Base-by-base conservation (phyloP, 2,329 filamentous ascomycete species). In the Fusarium ramigenum region DNA sequence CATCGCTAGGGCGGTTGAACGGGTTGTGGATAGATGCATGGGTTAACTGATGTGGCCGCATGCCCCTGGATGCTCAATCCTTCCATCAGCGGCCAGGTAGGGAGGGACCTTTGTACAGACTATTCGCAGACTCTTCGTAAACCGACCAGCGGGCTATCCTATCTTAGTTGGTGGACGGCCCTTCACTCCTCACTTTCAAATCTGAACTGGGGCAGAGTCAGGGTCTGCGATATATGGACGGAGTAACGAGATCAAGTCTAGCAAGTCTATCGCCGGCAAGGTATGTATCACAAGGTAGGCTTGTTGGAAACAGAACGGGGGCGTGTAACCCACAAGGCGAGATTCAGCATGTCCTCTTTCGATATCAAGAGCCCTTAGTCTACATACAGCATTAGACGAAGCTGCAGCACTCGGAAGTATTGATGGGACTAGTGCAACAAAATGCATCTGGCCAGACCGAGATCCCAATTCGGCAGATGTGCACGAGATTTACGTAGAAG, bases 381-480 rank as follows among this genome's bases (percentile, higher is more conserved):
- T 30, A n/a, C n/a, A n/a, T n/a, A 36, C 34, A 18, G 34, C 34
- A 36, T 36, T n/a, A 43, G 46, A 54, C 40, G 66, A 56, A 39
- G 58, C 58, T 52, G 19, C 36, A 25, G 18, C 25, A 37, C 36
- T 37, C 32, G 40, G 61, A 44, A 30, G 16, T 60, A 60, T 36
- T 18, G 39, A 44, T 30, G 57, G 56, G 49, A 44, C 25, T 36
- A 59, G 67, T 63, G 47, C 36, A 60, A 53, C 34, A 37, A 72
- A 52, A 71, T 76, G 73, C 58, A 69, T 23, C 62, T 77, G 39
- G 64, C 69, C 72, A 75, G 73, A 77, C 73, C 68, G 73, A 76
- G 68, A 64, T 50, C 66, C 64, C 57, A 64, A 73, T 72, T 60
- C 21, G 58, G 72, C 36, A 63, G 60, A 49, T 64, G 28, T 37